Evolutionary conservation across 192 early-diverging fungal genomes (phyloP).

Genomic region (Coemansia sp.): DNA sequence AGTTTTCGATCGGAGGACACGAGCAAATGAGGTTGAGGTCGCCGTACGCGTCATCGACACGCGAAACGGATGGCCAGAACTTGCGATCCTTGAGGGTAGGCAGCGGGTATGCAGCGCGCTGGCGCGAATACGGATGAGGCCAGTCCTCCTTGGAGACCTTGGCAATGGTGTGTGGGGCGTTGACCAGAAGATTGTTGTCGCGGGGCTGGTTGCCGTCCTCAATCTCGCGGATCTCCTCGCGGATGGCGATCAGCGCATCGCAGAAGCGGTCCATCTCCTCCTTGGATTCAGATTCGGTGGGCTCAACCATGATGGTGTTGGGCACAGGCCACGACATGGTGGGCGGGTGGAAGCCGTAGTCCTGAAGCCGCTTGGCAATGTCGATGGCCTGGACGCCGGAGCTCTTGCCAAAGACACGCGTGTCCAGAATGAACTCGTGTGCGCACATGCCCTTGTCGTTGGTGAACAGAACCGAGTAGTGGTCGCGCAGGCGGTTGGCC

Average conservation of each 20-base stretch:
- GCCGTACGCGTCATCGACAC: slow-evolving; percentile 94
- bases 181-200: slow-evolving; percentile 83
- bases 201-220: slow-evolving; percentile 83
- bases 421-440: slow-evolving; percentile 99
- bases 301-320: slow-evolving; percentile 99
- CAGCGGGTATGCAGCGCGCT: slow-evolving; percentile 91
- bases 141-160: slow-evolving; percentile 78
- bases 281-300: slow-evolving; percentile 94
- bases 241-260: slow-evolving; percentile 96
- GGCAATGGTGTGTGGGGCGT: slow-evolving; percentile 86
- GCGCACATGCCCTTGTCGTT: slow-evolving; percentile 96
- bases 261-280: slow-evolving; percentile 96
- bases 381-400: slow-evolving; percentile 91
- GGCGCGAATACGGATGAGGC: slow-evolving; percentile 83
- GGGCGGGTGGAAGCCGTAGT: slow-evolving; percentile 98
- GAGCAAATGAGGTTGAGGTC: slow-evolving; percentile 94
- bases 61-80: slow-evolving; percentile 95
- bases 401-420: slow-evolving; percentile 77
- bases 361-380: slow-evolving; percentile 97
- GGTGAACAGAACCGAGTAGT: slow-evolving; percentile 91
- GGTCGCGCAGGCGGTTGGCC: slow-evolving; percentile 81
- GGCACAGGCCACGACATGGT: slow-evolving; percentile 99
- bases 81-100: slow-evolving; percentile 79
- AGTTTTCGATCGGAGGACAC: slow-evolving; percentile 91
- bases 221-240: slow-evolving; percentile 86